Conservation (phyloP, 2,329 filamentous ascomycete genomes). For the Aureobasidium lini region DNA sequence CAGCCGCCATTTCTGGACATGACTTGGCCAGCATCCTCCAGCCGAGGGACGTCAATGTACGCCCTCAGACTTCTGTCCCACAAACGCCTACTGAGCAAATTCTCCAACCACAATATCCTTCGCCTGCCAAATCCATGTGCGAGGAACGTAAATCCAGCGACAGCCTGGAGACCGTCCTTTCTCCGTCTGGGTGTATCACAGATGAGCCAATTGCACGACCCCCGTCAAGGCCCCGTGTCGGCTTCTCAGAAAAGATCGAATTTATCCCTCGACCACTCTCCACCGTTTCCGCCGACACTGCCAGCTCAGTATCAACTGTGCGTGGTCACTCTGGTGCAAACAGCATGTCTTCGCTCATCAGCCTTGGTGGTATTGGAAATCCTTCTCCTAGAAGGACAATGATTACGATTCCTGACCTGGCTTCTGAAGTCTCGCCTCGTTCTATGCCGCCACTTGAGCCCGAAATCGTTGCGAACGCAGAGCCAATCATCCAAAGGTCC, state of each 20-base stretch:
- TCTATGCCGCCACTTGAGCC: neutral
- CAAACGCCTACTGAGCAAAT: neutral
- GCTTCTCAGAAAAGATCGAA: constrained; percentile 77
- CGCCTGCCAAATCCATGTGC: constrained; percentile 3
- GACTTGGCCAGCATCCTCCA: constrained; percentile 67
- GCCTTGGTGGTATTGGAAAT: constrained; percentile 32
- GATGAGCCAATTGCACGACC: constrained; percentile 22
- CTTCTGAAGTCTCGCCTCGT: constrained; percentile 32
- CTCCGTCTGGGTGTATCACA: neutral
- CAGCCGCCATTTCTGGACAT: constrained; percentile 72
- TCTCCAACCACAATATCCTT: neutral
- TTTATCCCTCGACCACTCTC: constrained; percentile 78
- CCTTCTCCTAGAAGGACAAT: constrained; percentile 12
- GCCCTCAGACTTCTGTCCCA: constrained; percentile 1
- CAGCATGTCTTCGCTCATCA: constrained; percentile 72
- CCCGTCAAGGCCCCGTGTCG: constrained; percentile 58
- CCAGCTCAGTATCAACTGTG: constrained; percentile 64
- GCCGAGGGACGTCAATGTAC: constrained; percentile 43
- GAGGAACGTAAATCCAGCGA: neutral
- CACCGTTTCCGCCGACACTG: constrained; percentile 74
- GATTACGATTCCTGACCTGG: constrained; percentile 30
- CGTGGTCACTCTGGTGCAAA: constrained; percentile 67
- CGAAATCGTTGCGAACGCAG: neutral
- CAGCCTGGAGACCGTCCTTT: neutral
- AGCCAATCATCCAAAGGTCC: neutral